phyloP scores from a whole-genome alignment of 2,329 filamentous ascomycete genomes.

The Fusarium lyarnte region DNA sequence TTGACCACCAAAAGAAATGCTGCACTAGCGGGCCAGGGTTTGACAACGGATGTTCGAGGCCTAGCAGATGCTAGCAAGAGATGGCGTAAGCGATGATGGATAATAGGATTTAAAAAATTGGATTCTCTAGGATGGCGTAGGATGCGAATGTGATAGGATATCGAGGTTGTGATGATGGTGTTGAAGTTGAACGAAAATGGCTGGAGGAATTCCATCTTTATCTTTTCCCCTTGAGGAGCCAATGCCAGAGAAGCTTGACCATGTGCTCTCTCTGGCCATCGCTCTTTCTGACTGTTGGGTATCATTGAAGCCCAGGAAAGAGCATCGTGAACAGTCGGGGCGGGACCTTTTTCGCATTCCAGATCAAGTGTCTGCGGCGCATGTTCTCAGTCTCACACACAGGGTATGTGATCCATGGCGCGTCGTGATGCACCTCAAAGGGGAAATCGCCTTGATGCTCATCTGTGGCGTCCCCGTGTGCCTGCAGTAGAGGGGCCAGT shows the following conservation, averaged over 20 bases:
- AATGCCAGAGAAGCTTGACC: constrained; percentile 3
- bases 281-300: constrained; percentile 4
- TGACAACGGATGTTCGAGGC: constrained; percentile 3
- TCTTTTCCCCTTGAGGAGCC: neutral
- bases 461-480: constrained; percentile 26
- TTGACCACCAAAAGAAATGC: constrained; percentile 31
- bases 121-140: constrained; percentile 29
- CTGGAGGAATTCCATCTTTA: constrained; percentile 23
- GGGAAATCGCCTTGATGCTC: constrained; percentile 8
- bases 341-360: constrained; percentile 8
- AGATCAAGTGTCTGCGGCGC: constrained; percentile 31
- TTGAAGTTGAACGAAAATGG: constrained; percentile 11
- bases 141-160: constrained; percentile 21
- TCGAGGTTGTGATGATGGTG: neutral
- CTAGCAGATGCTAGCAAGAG: constrained; percentile 2
- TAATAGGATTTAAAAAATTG: constrained; percentile 23
- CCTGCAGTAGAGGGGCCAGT: constrained; percentile 31
- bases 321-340: constrained; percentile 6
- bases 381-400: constrained; percentile 20
- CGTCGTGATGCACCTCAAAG: constrained; percentile 11
- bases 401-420: neutral
- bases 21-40: constrained; percentile 17
- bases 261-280: constrained; percentile 14
- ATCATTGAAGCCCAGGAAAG: constrained; percentile 17
- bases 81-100: constrained; percentile 3